Evolutionary conservation across 169 alveolate species (phyloP), one percentile per base, ranked within the genome.

Genomic region (Pseudocohnilembus persalinus): DNA sequence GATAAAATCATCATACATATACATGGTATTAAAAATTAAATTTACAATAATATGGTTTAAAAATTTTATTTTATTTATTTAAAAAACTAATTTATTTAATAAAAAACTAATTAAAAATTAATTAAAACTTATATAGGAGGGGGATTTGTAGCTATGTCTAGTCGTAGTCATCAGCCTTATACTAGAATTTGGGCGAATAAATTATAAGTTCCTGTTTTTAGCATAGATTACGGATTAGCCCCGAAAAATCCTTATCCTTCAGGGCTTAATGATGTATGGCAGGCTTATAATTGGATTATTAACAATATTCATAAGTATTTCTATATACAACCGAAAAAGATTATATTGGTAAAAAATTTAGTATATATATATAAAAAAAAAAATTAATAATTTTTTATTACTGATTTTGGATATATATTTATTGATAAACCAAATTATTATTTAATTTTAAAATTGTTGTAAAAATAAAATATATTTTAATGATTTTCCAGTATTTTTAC

Each of bases 121-220:
- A 87, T 96, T 49, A 97, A 94, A 88, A 91, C 94, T 31, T 97
- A 96, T 89, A n/a, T 49, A 49, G 98, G 98, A 76, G 98, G 98
- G 6, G 98, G 98, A 1, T 96, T 96, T 76, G 93, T 96, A 16
- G 93, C 96, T 11, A 94, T 92, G 96, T 87, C 95, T 27, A 91
- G 97, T 29, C 88, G 92, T 29, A 83, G 92, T 32, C 98, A 96
- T 83, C 90, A 95, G 87, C 79, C 89, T 68, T 95, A 94, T 75
- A 92, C 97, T 0, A 75, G 97, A 63, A 89, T 83, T 81, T 96
- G 98, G 97, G 96, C 95, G 0, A 94, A 93, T 32, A 83, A 81
- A 33, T 81, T 93, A 74, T 88, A 88, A 26, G 86, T 94, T 4
- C 98, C 97, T 24, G 87, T 96, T 89, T 96, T n/a, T 68, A 94